Base-by-base conservation (phyloP, 1,139 yeast genomes). In the Saccharomyces hybrid region DNA sequence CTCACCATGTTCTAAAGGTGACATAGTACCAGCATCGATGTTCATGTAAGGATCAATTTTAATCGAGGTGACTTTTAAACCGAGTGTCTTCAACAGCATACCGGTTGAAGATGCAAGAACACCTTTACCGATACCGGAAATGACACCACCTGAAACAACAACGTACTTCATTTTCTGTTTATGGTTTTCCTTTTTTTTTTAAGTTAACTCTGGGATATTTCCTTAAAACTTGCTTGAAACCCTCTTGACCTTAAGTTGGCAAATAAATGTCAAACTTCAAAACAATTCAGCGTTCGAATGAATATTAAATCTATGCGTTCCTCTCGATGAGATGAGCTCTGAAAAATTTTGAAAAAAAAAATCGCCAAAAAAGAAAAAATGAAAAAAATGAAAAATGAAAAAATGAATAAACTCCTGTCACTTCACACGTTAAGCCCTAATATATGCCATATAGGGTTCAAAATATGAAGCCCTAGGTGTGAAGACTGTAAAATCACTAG, bases 1-100 rank as follows among this genome's bases (percentile, higher is more conserved):
- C 73, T 93, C 99, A 61, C 99, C 99, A 70, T 93, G 99, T 72
- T 93, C 99, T 70, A 93, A 78, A 26, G 99, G 99, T 48, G 96
- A 88, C 99, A 93, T 93, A 53, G 99, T 93, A 65, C 99, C 99
- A 49, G 99, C 99, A 75, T 93, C 99, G 63, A 93, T 89, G 75
- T 93, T 93, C 96, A 93, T 88, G 75, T 93, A 93, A 48, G 99
- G 99, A 76, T 93, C 99, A 68, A 93, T 93, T 73, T 93, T 93
- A 76, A 95, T 93, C 14, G 98, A 90, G 5, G 99, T 91, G 58
- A 91, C 99, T 71, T 95, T 84, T 66, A 87, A 80, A 54, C 99
- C 99, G 60, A 89, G 75, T 53, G 99, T 91, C 74, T 95, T 95
- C 73, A 95, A 81, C 63, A 93, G 75, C 73, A 95, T 83, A 56